Percentiles rank a stretch among this genome's conserved stretches.
Conservation (phyloP, 2,329 filamentous ascomycete genomes). For the Xylariales sp. region DNA sequence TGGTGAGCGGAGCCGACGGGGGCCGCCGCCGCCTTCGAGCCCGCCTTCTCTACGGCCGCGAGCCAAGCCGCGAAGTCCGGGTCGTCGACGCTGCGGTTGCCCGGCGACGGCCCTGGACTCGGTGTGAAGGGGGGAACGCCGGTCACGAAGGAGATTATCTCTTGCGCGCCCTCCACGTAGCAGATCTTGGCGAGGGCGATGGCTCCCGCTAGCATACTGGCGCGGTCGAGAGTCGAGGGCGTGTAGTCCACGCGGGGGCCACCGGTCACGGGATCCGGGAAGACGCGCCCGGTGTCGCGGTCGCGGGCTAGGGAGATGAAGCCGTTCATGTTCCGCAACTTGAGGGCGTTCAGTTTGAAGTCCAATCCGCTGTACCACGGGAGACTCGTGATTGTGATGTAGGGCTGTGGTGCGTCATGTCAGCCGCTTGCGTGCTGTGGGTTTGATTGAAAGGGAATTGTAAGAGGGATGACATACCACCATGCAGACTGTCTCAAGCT, state of each 20-base stretch:
- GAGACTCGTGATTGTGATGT: slow-evolving; percentile 55
- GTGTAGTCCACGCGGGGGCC: slow-evolving; percentile 65
- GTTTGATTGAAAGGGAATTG: neutral
- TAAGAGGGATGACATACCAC: slow-evolving; percentile 33
- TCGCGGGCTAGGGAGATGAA: slow-evolving; percentile 76
- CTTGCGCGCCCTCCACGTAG: slow-evolving; percentile 73
- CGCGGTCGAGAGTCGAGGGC: slow-evolving; percentile 66
- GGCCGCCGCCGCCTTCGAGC: slow-evolving; percentile 45
- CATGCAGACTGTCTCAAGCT: slow-evolving; percentile 76
- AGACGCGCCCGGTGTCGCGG: slow-evolving; percentile 69
- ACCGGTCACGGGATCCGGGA: slow-evolving; percentile 65
- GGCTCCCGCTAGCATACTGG: slow-evolving; percentile 66
- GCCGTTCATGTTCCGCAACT: slow-evolving; percentile 63
- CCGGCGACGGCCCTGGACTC: neutral
- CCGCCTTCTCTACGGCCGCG: slow-evolving; percentile 38
- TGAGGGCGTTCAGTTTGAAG: slow-evolving; percentile 67
- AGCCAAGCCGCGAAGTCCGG: slow-evolving; percentile 60
- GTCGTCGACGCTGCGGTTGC: slow-evolving; percentile 31
- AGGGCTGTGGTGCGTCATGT: slow-evolving; percentile 50
- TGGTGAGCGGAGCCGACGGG: slow-evolving; percentile 71
- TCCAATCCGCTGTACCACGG: slow-evolving; percentile 66
- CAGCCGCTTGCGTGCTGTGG: slow-evolving; percentile 5
- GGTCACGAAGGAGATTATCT: slow-evolving; percentile 66
- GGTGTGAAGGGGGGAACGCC: slow-evolving; percentile 60
- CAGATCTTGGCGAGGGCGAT: slow-evolving; percentile 70